These are phyloP conservation scores for Vachellia pachyceras DNA, from an alignment of 306 rosid species.

Conservation along the genomic window DNA sequence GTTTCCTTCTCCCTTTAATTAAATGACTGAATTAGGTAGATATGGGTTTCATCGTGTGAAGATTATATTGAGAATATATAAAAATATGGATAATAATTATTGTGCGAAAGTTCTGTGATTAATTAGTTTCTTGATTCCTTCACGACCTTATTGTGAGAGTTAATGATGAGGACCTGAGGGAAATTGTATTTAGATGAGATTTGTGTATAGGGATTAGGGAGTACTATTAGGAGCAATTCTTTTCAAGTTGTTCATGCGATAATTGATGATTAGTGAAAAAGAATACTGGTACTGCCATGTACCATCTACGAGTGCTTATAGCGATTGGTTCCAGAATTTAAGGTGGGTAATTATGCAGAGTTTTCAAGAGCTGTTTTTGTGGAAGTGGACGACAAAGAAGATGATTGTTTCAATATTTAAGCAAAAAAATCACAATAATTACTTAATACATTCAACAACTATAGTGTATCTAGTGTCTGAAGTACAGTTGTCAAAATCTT, in stretches of 20 bases:
- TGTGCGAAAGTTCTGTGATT: not conserved
- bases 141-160: not conserved
- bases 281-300: not conserved
- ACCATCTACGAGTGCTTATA: not conserved
- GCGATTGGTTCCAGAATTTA: not conserved
- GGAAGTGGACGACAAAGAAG: not conserved
- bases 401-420: not conserved
- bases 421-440: not conserved
- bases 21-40: not conserved
- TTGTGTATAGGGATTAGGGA: not conserved
- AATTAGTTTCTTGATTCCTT: not conserved
- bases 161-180: not conserved
- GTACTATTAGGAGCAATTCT: not conserved
- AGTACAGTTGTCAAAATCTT: no score
- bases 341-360: not conserved
- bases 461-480: no score
- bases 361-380: not conserved
- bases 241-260: not conserved
- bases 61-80: no score
- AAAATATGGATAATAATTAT: no score
- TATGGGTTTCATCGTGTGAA: not conserved
- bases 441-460: no score
- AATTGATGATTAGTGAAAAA: constrained; percentile 7
- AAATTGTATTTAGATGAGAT: not conserved
- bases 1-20: not conserved